Base-by-base conservation (phyloP, 768 basidiomycete genomes). In the Lepiota subincarnata region DNA sequence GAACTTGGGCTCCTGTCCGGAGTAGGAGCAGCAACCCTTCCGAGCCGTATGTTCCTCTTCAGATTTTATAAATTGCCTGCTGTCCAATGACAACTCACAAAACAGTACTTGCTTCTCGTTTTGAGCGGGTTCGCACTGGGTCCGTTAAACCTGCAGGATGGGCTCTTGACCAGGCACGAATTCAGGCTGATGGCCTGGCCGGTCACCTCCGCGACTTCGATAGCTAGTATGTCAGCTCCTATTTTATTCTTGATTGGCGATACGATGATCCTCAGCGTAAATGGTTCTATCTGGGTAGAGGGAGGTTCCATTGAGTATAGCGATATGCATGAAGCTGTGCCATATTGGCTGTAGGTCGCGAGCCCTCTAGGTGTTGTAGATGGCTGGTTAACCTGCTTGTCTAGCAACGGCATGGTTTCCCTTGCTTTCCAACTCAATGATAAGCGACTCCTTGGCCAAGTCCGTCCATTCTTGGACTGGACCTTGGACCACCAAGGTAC, bases 281-380 rank as follows among this genome's bases (percentile, higher is more conserved):
- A 70, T 41, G 71, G 72, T 4, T 75, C 74, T 2, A 75, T 75
- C 48, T 74, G 74, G 72, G 68, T 73, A 8, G 62, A 68, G 58
- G 70, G 70, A 2, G 73, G 74, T 16, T 71, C 69, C 0, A 68
- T 74, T 20, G 74, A 75, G 53, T 75, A 75, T 50, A 73, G 72
- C 14, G 67, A 70, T 8, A 75, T 75, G 73, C 73, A 75, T 45
- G 74, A 75, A 55, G 61, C 70, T 26, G 71, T 70, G 11, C 71
- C 73, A 6, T 74, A 74, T 50, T 75, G 73, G 72, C 74, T 75
- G 73, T 75, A 60, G 52, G 73, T 69, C 22, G 7, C 11, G 31
- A 2, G 16, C n/a, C 31, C 13, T 19, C 18, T 13, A 35, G 36
- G 2, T 31, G 4, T 34, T 10, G 3, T 31, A 31, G 6, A 36